Base-by-base conservation (phyloP, 768 basidiomycete species). In the Tricholoma sp. region DNA sequence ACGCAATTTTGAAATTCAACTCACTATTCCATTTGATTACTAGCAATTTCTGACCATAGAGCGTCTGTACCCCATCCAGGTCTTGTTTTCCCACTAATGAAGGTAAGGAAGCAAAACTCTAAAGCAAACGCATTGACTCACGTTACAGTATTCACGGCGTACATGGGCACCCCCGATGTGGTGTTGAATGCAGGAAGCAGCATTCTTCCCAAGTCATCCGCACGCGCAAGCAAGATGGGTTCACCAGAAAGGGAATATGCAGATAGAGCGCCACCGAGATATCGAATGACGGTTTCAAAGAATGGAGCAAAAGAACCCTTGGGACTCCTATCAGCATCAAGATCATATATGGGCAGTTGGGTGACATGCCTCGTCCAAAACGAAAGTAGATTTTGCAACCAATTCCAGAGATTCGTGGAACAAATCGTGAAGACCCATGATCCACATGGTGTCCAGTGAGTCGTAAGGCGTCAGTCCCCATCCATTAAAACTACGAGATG, bases 271-370 rank as follows among this genome's bases (percentile, higher is more conserved):
- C 93, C 93, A 1, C 93, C 93, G 2, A 95, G 78, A 62, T 94
- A 85, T 19, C 92, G 85, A 54, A 93, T 94, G 52, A 86, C 84
- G 0, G 89, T 91, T 74, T 93, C 88, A 57, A 89, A 88, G 68
- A 88, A 87, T 1, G 82, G 83, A 0, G 67, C 75, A 67, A 70
- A 74, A 35, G 69, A 64, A 57, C 37, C 50, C 71, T 69, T 46
- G 18, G n/a, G 6, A 41, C n/a, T 39, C 41, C 34, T 39, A 14
- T 37, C 12, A 39, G 16, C 41, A 47, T 47, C 27, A 27, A 14
- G 14, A 27, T 27, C 6, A 16, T 16, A 47, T 27, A 14, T 16
- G 11, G 46, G 21, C 32, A 22, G 50, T 24, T 35, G 56, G 52
- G 57, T 41, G 16, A 64, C 73, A 31, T 59, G 78, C 79, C 12